phyloP scores from a whole-genome alignment of 106 monocot genomes.

The Platanthera guangdongensis region DNA sequence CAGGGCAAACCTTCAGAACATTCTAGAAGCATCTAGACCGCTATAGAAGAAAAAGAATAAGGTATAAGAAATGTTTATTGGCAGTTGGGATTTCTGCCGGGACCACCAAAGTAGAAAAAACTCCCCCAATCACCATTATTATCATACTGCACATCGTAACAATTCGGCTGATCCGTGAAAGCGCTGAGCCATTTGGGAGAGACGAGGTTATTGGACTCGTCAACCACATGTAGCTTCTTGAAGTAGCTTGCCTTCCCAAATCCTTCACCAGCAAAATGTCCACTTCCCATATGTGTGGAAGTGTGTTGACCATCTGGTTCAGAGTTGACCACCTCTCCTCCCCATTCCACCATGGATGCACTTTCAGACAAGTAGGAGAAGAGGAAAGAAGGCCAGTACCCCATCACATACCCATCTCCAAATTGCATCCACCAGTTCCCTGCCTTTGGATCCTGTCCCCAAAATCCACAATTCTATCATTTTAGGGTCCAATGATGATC shows the following conservation, averaged over 20 bases:
- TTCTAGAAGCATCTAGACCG: too few species aligned
- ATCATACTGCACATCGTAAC: slow-evolving; percentile 8
- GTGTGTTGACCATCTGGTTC: slow-evolving; percentile 47
- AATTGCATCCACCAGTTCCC: slow-evolving; percentile 61
- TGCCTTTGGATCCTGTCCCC: slow-evolving; percentile 35
- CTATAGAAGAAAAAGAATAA: too few species aligned
- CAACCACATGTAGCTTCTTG: slow-evolving; percentile 46
- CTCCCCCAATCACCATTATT: slow-evolving; percentile 14
- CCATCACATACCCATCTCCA: slow-evolving; percentile 36
- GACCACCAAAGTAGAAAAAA: slow-evolving; percentile 16
- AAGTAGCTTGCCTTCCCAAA: slow-evolving; percentile 55
- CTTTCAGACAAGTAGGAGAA: slow-evolving; percentile 41
- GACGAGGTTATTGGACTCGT: slow-evolving; percentile 40
- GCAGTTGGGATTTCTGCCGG: slow-evolving; percentile 16
- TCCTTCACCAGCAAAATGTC: slow-evolving; percentile 49
- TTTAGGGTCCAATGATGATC: too few species aligned
- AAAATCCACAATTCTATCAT: too few species aligned
- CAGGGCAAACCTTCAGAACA: too few species aligned
- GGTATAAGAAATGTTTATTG: neutral
- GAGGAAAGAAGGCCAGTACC: slow-evolving; percentile 53
- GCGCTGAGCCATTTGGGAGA: slow-evolving; percentile 25
- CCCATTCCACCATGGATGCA: slow-evolving; percentile 54
- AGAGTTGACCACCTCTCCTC: slow-evolving; percentile 55
- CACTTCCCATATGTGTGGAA: slow-evolving; percentile 56
- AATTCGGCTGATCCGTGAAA: slow-evolving; percentile 17